Base-by-base conservation (phyloP, 2,329 filamentous ascomycete species). In the Ilyonectria mors-panacis region DNA sequence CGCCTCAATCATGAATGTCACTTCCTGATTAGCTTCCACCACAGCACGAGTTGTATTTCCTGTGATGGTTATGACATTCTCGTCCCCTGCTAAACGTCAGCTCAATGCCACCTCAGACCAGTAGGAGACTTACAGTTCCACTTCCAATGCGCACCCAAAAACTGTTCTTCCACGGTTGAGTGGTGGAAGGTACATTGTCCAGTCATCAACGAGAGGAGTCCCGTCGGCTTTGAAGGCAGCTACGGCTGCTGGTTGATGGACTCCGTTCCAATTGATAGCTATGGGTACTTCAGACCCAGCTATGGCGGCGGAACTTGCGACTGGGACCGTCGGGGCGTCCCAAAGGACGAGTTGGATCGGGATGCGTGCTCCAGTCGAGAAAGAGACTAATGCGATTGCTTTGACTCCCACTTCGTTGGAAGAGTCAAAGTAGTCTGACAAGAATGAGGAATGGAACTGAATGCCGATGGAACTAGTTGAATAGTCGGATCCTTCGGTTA, bases 281-380 rank as follows among this genome's bases (percentile, higher is more conserved):
- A 21, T 12, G 19, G 42, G 19, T 15, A 23, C 44, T 23, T 47
- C 44, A 23, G 44, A 47, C 19, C 44, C 19, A 15, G 8, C 44
- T 23, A 15, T 6, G 19, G 44, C 44, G 19, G 10, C 19, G 12
- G 44, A 47, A 8, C 44, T 47, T 15, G 44, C 23, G 2, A 47
- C 10, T 5, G 48, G 30, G 9, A 33, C 26, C 15, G 48, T 33
- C 48, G 88, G 88, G 0, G 81, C 78, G 54, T 84, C 79, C 84
- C 87, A 91, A 66, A 87, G 85, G 1, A 89, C 80, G 3, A 89
- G 72, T 60, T 86, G 81, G 12, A 90, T 74, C 0, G 77, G 76
- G 0, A 85, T 80, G 12, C 81, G 75, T 0, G 86, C 82, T 4
- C 87, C 87, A 0, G 82, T 80, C 0, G 85, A 85, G 79, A 90